Evolutionary conservation across 1,139 yeast genomes (phyloP).

Genomic region (Taphrina deformans): DNA sequence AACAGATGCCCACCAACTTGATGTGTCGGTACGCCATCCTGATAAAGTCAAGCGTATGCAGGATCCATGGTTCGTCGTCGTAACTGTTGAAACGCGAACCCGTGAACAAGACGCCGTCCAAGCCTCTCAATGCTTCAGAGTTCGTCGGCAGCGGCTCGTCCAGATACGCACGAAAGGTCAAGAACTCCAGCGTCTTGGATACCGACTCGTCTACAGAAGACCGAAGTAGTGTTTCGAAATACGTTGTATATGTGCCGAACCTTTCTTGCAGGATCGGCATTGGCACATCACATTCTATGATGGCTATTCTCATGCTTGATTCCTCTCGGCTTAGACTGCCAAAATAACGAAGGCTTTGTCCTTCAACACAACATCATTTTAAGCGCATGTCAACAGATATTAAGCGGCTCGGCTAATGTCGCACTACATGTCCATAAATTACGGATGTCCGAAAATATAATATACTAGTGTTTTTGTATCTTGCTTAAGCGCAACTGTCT

Average conservation of each 20-base stretch:
- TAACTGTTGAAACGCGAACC: constrained; percentile 53
- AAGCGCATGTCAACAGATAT: background rate
- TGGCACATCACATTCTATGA: constrained; percentile 38
- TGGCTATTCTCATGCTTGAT: constrained; percentile 30
- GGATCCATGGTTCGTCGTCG: constrained; percentile 7
- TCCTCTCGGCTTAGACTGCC: background rate
- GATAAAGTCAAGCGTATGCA: background rate
- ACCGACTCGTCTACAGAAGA: background rate
- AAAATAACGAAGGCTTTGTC: background rate
- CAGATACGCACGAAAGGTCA: constrained; percentile 53
- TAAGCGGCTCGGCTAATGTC: background rate
- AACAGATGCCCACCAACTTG: constrained; percentile 55
- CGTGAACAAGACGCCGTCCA: constrained; percentile 57
- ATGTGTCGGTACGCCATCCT: constrained; percentile 40
- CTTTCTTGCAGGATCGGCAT: constrained; percentile 24
- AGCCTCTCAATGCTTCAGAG: constrained; percentile 48
- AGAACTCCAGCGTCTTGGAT: constrained; percentile 28
- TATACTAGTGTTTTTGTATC: background rate
- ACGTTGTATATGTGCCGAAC: constrained; percentile 35
- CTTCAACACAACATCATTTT: background rate
- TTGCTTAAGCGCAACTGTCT: background rate
- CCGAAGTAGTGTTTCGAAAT: constrained; percentile 30
- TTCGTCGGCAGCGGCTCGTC: constrained; percentile 42
- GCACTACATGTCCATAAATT: background rate
- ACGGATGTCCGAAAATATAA: background rate